Percentiles rank a stretch among this genome's conserved stretches.
Evolutionary conservation across 495 filamentous ascomycete species (phyloP).

Genomic region (Penicillium nucicola): DNA sequence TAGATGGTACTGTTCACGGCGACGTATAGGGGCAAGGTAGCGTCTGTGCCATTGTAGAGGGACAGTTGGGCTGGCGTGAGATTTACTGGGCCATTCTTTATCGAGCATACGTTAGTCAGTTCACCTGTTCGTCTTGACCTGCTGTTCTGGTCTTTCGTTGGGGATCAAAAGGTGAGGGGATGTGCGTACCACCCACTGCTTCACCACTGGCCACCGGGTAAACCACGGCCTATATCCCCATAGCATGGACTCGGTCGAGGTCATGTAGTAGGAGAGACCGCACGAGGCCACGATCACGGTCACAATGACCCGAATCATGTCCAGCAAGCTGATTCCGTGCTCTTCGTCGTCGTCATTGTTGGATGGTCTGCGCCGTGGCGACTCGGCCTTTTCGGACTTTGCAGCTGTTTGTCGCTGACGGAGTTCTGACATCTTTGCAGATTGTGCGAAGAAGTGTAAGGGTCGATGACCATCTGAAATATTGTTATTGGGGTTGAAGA

Average conservation of each 20-base stretch:
- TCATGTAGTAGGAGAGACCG: slow-evolving; percentile 78
- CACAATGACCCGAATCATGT: slow-evolving; percentile 71
- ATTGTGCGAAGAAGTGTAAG: neutral
- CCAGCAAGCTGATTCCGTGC: slow-evolving; percentile 54
- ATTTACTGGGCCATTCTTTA: slow-evolving; percentile 48
- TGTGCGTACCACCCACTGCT: slow-evolving; percentile 56
- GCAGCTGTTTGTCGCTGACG: slow-evolving; percentile 31
- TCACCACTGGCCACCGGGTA: slow-evolving; percentile 58
- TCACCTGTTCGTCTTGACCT: neutral
- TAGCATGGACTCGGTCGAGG: slow-evolving; percentile 59
- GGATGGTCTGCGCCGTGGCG: slow-evolving; percentile 7
- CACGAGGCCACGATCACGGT: slow-evolving; percentile 66
- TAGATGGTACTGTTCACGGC: slow-evolving; percentile 93
- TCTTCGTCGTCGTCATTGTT: slow-evolving; percentile 15
- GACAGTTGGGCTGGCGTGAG: slow-evolving; percentile 73
- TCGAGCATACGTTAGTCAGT: neutral
- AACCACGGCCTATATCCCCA: slow-evolving; percentile 73
- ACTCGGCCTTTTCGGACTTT: slow-evolving; percentile 7
- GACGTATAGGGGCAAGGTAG: slow-evolving; percentile 76
- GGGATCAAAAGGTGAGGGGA: neutral
- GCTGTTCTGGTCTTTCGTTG: no score
- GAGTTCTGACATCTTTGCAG: slow-evolving; percentile 35
- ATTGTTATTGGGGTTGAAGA: neutral
- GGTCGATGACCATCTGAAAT: neutral
- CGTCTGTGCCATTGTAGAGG: slow-evolving; percentile 75